Conservation (phyloP, 345 rosid genomes). For the Adansonia digitata region DNA sequence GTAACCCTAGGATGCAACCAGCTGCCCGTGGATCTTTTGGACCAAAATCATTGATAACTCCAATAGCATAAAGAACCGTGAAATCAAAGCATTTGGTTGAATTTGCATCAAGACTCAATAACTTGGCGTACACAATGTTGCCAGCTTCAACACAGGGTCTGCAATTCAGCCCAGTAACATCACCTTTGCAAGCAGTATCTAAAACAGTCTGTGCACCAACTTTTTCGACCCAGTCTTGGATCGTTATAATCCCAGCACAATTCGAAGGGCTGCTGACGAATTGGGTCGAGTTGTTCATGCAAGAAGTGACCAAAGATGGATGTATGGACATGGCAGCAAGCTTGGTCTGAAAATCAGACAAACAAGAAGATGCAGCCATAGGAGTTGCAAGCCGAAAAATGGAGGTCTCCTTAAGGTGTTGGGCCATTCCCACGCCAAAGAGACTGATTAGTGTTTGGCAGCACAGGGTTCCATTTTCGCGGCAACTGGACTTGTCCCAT, state of each 20-base stretch:
- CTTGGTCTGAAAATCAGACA: constrained; percentile 31
- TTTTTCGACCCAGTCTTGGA: constrained; percentile 38
- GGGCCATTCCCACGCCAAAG: constrained; percentile 49
- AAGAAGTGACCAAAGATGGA: constrained; percentile 32
- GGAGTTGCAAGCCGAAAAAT: constrained; percentile 36
- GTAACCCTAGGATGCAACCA: constrained; percentile 43
- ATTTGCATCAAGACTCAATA: constrained; percentile 25
- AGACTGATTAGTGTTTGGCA: constrained; percentile 50
- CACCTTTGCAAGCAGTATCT: constrained; percentile 36
- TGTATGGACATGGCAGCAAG: constrained; percentile 28
- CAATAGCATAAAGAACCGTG: constrained; percentile 39
- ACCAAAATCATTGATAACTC: constrained; percentile 39
- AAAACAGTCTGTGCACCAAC: constrained; percentile 31
- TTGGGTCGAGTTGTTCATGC: constrained; percentile 32
- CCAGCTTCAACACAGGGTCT: constrained; percentile 53
- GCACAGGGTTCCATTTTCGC: constrained; percentile 21
- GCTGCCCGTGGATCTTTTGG: constrained; percentile 36
- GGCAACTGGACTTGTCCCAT: constrained; percentile 49
- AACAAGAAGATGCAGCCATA: constrained; percentile 30
- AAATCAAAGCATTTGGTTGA: constrained; percentile 39
- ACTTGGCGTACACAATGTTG: constrained; percentile 26
- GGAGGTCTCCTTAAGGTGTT: constrained; percentile 40
- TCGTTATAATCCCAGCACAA: constrained; percentile 38
- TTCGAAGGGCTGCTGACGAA: constrained; percentile 33
- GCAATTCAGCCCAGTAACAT: constrained; percentile 35